Base-by-base conservation (phyloP, 2,329 filamentous ascomycete species). In the Salinomyces thailandicus region DNA sequence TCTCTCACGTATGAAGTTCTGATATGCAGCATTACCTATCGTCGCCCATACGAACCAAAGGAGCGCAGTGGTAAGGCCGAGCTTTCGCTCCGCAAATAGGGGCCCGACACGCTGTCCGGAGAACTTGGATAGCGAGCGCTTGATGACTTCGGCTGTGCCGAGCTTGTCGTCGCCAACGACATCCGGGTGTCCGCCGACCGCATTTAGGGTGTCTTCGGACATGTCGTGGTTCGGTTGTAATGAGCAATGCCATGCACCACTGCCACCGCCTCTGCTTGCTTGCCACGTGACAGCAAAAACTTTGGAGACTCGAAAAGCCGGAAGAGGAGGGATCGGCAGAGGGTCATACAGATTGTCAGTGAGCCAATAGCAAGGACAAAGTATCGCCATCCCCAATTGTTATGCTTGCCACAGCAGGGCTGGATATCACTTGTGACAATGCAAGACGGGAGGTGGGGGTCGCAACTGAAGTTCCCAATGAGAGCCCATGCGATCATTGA, bases 231-330 rank as follows among this genome's bases (percentile, higher is more conserved):
- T 20, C 60, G 55, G 50, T 47, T 47, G 51, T 77, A 73, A 54
- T 73, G 71, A 2, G 85, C 85, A 40, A 93, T 78, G 5, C 78
- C 81, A 45, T 87, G 81, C 5, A 93, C 74, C 1, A 85, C 81
- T 3, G 77, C 79, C 2, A 93, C 81, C 1, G 85, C 85, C 51
- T 91, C 84, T 11, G 73, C 64, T 56, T 93, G 80, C 5, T 81
- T 74, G 22, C 83, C 81, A n/a, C 75, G 71, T 14, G 78, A 81
- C 7, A 93, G 72, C 16, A 93, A 67, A 52, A 78, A 93, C 56
- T 91, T 91, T 31, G 85, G 85, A 5, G 85, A 91, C 55, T 93
- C 85, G 54, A 82, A 84, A 9, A 93, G 71, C 42, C 80, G 75
- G 61, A 93, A 93, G 42, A 86, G 53, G 59, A 85, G 79, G 66